These are phyloP conservation scores for Aureobasidium lini DNA, from an alignment of 2,329 filamentous ascomycete genomes.

Conservation along the genomic window DNA sequence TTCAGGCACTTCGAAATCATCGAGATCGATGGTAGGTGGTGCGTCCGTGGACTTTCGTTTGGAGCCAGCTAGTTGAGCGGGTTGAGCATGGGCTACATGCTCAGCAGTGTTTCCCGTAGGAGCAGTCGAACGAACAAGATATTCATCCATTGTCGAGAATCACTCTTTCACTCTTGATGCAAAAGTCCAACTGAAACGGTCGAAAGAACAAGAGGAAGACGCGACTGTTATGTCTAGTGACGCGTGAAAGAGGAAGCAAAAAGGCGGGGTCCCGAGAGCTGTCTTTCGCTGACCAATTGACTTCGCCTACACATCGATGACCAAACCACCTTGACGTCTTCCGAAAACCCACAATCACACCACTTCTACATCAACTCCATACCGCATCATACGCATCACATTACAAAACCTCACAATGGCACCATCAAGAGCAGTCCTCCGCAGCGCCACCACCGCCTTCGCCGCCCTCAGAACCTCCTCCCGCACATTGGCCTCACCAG, in stretches of 20 bases:
- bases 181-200: neutral
- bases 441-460: neutral
- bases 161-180: no score
- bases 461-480: neutral
- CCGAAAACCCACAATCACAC: neutral
- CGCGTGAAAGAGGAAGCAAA: neutral
- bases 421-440: conserved; percentile 5
- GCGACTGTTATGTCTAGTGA: neutral
- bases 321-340: neutral
- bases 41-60: conserved; percentile 8
- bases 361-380: neutral
- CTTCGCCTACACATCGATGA: neutral
- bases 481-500: neutral
- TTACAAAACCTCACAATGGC: neutral
- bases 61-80: conserved; percentile 1
- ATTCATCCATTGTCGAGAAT: neutral
- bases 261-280: neutral
- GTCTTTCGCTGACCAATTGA: conserved; percentile 1
- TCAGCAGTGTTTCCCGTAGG: neutral
- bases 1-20: conserved; percentile 1
- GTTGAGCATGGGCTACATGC: neutral
- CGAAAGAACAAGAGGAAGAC: neutral
- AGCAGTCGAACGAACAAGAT: neutral
- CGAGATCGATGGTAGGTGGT: neutral
- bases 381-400: neutral